A percentile compares a stretch with the other conserved stretches of the same genome.
Evolutionary conservation across 768 basidiomycete species (phyloP).

Genomic region (Termitomyces sp.): DNA sequence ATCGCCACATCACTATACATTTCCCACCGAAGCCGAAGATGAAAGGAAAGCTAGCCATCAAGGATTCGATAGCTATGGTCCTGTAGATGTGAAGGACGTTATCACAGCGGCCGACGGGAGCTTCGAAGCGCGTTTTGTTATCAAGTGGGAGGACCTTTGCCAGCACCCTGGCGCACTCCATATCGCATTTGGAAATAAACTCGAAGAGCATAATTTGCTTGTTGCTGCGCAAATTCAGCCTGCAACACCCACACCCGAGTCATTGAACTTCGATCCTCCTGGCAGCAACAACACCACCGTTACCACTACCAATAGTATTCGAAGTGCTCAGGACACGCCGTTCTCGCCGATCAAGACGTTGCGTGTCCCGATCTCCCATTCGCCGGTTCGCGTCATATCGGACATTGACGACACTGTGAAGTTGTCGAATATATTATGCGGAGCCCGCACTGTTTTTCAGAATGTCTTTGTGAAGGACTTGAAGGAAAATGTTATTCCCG

Average conservation of each 20-base stretch:
- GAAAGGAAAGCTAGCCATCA: slow-evolving; percentile 21
- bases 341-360: slow-evolving; percentile 21
- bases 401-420: slow-evolving; percentile 96
- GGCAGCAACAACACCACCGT: background rate
- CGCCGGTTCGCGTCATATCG: slow-evolving; percentile 74
- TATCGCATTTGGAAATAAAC: slow-evolving; percentile 49
- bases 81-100: slow-evolving; percentile 46
- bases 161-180: slow-evolving; percentile 51
- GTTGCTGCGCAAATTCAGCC: slow-evolving; percentile 49
- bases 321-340: background rate
- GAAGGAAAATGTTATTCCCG: slow-evolving; percentile 71
- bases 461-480: slow-evolving; percentile 91
- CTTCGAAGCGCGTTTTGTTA: slow-evolving; percentile 56
- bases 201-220: slow-evolving; percentile 48
- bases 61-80: slow-evolving; percentile 27
- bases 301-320: background rate
- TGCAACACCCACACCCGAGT: slow-evolving; percentile 12
- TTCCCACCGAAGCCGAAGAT: slow-evolving; percentile 17
- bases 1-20: slow-evolving; percentile 22
- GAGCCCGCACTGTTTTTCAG: slow-evolving; percentile 77
- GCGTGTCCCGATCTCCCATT: slow-evolving; percentile 49
- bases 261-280: background rate
- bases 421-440: slow-evolving; percentile 66
- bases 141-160: slow-evolving; percentile 68
- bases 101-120: slow-evolving; percentile 63